These are phyloP conservation scores for Globisporangium alternatum DNA, from an alignment of 352 stramenopile species.

Conservation along the genomic window DNA sequence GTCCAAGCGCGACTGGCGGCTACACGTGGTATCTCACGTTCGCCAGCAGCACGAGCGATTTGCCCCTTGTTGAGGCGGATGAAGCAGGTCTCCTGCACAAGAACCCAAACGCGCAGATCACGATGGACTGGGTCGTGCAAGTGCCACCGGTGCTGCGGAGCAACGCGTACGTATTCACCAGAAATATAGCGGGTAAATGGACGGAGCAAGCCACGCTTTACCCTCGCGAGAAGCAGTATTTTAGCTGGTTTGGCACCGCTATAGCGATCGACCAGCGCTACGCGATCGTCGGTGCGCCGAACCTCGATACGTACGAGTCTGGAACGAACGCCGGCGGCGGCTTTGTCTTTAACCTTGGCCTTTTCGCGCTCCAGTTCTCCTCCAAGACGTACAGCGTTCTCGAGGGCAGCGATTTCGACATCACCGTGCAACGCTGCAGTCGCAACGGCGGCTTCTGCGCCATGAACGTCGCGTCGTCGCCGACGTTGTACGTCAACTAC, in stretches of 20 bases:
- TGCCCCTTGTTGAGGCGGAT: constrained; percentile 60
- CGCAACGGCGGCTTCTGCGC: constrained; percentile 50
- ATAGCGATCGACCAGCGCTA: constrained; percentile 82
- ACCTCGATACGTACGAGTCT: constrained; percentile 89
- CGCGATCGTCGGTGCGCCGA: constrained; percentile 89
- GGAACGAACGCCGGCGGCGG: constrained; percentile 91
- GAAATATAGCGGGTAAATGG: constrained; percentile 52
- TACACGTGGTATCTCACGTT: constrained; percentile 89
- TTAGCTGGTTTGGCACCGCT: constrained; percentile 80
- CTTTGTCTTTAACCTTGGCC: constrained; percentile 89
- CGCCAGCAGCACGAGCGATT: constrained; percentile 39
- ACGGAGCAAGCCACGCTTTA: constrained; percentile 92
- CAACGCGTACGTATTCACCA: constrained; percentile 69
- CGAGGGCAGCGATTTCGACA: constrained; percentile 82
- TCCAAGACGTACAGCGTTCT: constrained; percentile 72
- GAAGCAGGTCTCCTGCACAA: constrained; percentile 25
- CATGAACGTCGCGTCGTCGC: constrained; percentile 45
- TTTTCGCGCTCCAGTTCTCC: constrained; percentile 84
- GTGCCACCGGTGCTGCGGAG: constrained; percentile 59
- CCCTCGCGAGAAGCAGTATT: constrained; percentile 89
- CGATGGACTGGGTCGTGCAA: constrained; percentile 37
- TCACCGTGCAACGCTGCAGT: constrained; percentile 71
- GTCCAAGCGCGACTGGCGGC: constrained; percentile 38
- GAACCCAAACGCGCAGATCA: constrained; percentile 24
- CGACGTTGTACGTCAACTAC: constrained; percentile 62